phyloP scores from a whole-genome alignment of 169 alveolate genomes.

The Cyclospora cayetanensis region DNA sequence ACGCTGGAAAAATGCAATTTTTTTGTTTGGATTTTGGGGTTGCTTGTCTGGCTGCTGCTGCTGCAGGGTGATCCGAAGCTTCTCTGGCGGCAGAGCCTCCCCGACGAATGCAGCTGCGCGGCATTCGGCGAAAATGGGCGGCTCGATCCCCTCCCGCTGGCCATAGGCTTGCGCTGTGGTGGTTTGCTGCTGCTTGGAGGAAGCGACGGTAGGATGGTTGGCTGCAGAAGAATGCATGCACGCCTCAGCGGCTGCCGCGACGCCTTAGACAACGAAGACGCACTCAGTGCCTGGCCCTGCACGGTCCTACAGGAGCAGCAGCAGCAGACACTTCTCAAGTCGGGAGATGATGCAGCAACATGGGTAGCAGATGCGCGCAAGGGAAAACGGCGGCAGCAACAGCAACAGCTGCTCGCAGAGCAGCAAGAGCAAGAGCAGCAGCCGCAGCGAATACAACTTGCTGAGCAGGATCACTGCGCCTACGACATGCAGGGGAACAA shows the following conservation, averaged over 20 bases:
- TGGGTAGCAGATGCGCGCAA: neutral
- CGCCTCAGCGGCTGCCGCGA: too few species aligned
- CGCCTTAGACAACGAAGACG: neutral
- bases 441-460: neutral
- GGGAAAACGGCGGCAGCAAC: neutral
- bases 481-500: too few species aligned
- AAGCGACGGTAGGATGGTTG: neutral
- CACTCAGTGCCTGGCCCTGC: too few species aligned
- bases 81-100: conserved; percentile 18
- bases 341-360: too few species aligned
- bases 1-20: too few species aligned
- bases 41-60: neutral
- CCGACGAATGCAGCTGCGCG: neutral
- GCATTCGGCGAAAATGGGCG: neutral
- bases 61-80: conserved; percentile 2
- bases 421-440: conserved; percentile 43
- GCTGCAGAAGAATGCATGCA: neutral
- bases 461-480: neutral
- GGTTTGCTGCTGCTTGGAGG: conserved; percentile 22
- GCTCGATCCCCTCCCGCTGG: neutral
- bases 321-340: too few species aligned
- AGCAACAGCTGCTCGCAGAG: too few species aligned
- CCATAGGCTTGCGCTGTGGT: neutral
- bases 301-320: neutral
- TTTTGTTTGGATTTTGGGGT: neutral